Percentiles rank a stretch among this genome's conserved stretches.
Evolutionary conservation across 768 basidiomycete species (phyloP).

Genomic region (Punctularia strigosozonata): DNA sequence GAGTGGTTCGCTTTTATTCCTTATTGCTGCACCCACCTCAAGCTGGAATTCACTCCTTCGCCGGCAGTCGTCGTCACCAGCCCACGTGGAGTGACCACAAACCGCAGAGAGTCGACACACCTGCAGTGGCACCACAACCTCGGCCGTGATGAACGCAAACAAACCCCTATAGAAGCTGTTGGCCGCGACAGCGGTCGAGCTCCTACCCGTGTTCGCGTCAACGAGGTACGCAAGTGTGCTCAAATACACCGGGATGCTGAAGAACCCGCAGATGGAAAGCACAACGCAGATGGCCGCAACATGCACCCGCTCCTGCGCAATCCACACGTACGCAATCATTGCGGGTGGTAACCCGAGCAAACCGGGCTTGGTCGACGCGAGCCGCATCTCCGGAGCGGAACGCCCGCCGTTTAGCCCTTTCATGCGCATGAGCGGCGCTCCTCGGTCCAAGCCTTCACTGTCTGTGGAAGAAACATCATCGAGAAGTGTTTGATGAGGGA

Average conservation of each 20-base stretch:
- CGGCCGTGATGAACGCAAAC: slow-evolving; percentile 55
- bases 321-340: slow-evolving; percentile 68
- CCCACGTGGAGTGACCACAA: too few species aligned
- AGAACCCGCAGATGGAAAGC: slow-evolving; percentile 65
- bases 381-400: slow-evolving; percentile 43
- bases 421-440: too few species aligned
- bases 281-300: slow-evolving; percentile 59
- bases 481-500: too few species aligned
- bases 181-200: slow-evolving; percentile 60
- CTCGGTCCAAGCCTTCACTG: too few species aligned
- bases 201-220: slow-evolving; percentile 75
- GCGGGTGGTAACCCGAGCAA: slow-evolving; percentile 49
- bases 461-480: too few species aligned
- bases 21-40: too few species aligned
- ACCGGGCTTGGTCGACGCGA: slow-evolving; percentile 47
- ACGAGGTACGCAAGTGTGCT: slow-evolving; percentile 77
- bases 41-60: too few species aligned
- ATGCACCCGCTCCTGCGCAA: slow-evolving; percentile 47
- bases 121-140: slow-evolving; percentile 67
- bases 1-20: too few species aligned
- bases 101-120: too few species aligned
- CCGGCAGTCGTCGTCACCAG: too few species aligned
- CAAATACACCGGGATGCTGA: slow-evolving; percentile 63
- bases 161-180: slow-evolving; percentile 71
- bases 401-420: too few species aligned